Evolutionary conservation across 225 moss, liverwort and hornwort genomes (phyloP), one percentile per base, ranked within the genome.

Genomic region (Bryoerythrophyllum caledonicum): DNA sequence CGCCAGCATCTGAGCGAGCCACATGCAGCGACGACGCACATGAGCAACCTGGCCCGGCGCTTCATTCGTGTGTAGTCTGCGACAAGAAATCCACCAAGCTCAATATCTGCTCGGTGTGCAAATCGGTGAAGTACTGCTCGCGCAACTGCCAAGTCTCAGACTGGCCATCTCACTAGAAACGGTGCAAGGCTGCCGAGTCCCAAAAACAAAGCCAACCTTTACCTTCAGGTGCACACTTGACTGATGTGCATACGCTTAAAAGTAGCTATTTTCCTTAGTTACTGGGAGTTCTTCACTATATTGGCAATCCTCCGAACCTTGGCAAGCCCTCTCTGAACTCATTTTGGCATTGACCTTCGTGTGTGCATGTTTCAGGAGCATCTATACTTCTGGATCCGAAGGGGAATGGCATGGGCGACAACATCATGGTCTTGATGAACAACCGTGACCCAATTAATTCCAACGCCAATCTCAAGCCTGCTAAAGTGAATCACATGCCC

Each of bases 91-190:
- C 48, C 27, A 66, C 66, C 17, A 48, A 44, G 26, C 46, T 46
- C 3, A 66, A 48, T 16, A 26, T 65, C 4, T 65, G 44, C 65
- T 65, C 43, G 6, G 3, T 2, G 26, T 65, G 65, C 65, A 65
- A 27, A 16, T 43, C 17, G 2, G 23, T 44, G 13, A 65, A 65
- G 26, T 46, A 65, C 17, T 46, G 65, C 27, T 65, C 65, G 13
- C 44, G 16, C 8, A 26, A 65, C 4, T 65, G 44, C 27, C 46
- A 65, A 25, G 65, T 43, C 24, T 65, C 65, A 65, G 43, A 43
- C 24, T 65, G 64, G 64, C 41, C 64, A 65, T 65, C 64, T 41
- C 43, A 65, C 15, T 43, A 41, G 41, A 65, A 43, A 25, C 7
- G 3, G 12, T 65, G 64, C 43, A 41, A 24, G 43, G 61, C 61